Percentiles rank a stretch among this genome's conserved stretches.
These are phyloP conservation scores for Kwoniella newhampshirensis DNA, from an alignment of 768 basidiomycete species.

Conservation along the genomic window DNA sequence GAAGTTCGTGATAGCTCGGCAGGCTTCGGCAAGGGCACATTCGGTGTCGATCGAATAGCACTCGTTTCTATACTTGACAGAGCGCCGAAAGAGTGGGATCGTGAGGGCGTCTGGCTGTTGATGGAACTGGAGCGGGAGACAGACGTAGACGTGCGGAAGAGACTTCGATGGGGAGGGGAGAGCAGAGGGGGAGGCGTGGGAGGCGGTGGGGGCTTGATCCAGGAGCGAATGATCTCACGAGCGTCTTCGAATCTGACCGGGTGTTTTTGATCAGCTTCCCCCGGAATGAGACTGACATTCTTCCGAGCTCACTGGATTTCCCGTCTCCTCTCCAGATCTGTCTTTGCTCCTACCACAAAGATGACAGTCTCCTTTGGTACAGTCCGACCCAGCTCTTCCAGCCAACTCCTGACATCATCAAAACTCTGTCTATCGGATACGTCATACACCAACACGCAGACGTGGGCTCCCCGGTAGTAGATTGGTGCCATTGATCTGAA, in stretches of 20 bases:
- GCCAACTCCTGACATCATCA: constrained; percentile 43
- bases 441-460: constrained; percentile 47
- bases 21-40: constrained; percentile 13
- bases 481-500: constrained; percentile 51
- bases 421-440: constrained; percentile 43
- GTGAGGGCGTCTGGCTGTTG: constrained; percentile 20
- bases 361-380: constrained; percentile 48
- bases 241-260: constrained; percentile 34
- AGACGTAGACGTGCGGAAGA: constrained; percentile 14
- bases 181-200: constrained; percentile 10
- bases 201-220: constrained; percentile 36
- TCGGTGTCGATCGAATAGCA: constrained; percentile 3
- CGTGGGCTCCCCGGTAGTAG: constrained; percentile 50
- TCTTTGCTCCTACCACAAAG: constrained; percentile 44
- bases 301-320: constrained; percentile 31
- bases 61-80: constrained; percentile 17
- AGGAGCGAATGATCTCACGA: constrained; percentile 22
- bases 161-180: constrained; percentile 23
- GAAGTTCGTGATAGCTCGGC: constrained; percentile 7
- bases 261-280: not conserved
- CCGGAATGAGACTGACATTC: not conserved
- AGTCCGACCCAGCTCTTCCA: constrained; percentile 43
- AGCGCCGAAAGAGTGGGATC: constrained; percentile 32
- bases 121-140: constrained; percentile 11
- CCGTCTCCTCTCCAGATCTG: constrained; percentile 31